These are phyloP conservation scores for Modicella reniformis DNA, from an alignment of 371 early-diverging fungal species.

Conservation along the genomic window DNA sequence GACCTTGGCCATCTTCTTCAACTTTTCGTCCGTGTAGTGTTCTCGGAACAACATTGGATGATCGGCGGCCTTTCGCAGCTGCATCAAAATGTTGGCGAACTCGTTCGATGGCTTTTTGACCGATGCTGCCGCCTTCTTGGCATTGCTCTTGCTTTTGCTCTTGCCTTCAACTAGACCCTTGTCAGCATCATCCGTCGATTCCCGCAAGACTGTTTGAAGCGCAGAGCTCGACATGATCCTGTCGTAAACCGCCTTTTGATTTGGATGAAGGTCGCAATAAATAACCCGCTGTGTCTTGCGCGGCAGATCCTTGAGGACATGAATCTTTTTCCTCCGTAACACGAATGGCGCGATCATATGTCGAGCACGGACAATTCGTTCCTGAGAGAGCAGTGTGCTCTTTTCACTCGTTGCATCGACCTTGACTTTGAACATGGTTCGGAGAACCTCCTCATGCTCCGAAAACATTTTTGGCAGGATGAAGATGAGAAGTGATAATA, in stretches of 20 bases:
- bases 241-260: conserved; percentile 59
- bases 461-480: conserved; percentile 91
- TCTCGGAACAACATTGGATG: conserved; percentile 86
- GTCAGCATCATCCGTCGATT: conserved; percentile 13
- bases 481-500: conserved; percentile 87
- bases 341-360: conserved; percentile 86
- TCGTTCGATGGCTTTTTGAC: conserved; percentile 21
- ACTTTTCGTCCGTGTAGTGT: conserved; percentile 63
- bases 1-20: conserved; percentile 73
- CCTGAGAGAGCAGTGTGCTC: conserved; percentile 60
- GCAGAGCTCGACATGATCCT: conserved; percentile 54
- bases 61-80: conserved; percentile 86
- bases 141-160: conserved; percentile 7
- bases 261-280: conserved; percentile 57
- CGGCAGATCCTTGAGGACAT: conserved; percentile 78
- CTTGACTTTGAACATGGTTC: conserved; percentile 67
- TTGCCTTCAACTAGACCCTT: conserved; percentile 1
- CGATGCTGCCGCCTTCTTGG: conserved; percentile 27
- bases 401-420: conserved; percentile 45
- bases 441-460: conserved; percentile 63
- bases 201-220: conserved; percentile 25
- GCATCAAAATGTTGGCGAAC: conserved; percentile 77
- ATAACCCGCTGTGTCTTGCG: conserved; percentile 64
- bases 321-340: conserved; percentile 74
- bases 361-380: conserved; percentile 74